Conservation (phyloP, 192 early-diverging fungal genomes). For the Coemansia furcata region DNA sequence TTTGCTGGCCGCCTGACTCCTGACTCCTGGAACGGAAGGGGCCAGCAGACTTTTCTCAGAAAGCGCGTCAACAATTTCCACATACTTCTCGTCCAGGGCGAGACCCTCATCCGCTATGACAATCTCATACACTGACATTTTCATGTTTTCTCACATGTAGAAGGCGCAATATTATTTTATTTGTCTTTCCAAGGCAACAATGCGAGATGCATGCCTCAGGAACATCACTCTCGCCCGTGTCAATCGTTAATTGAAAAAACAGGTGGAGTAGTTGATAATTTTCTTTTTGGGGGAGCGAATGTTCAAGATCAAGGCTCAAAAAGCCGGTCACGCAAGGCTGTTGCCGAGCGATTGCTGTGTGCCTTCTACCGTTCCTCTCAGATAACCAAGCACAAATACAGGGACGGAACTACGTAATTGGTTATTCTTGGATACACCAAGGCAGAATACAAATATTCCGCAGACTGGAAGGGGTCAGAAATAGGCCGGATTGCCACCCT, state of each 20-base stretch:
- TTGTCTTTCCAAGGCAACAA: neutral
- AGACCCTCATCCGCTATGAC: neutral
- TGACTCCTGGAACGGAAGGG: neutral
- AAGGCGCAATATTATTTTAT: neutral
- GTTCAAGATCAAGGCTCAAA: neutral
- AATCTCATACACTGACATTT: neutral
- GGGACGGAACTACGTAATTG: neutral
- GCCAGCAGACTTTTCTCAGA: neutral
- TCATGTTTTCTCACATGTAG: neutral
- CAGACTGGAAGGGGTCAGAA: neutral
- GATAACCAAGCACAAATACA: neutral
- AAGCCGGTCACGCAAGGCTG: neutral
- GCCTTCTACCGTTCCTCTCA: neutral
- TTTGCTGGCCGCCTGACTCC: slow-evolving; percentile 4
- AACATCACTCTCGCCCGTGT: neutral
- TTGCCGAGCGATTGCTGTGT: neutral
- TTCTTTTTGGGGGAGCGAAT: neutral
- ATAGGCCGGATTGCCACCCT: neutral
- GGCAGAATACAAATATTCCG: neutral
- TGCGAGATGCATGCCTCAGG: neutral
- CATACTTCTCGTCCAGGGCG: neutral
- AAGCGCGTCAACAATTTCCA: neutral
- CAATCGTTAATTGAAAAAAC: neutral
- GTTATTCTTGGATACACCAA: neutral
- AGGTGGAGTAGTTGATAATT: neutral